Percentiles rank a stretch among this genome's conserved stretches.
Evolutionary conservation across 164 flowering plant genomes (phyloP).

Genomic region (Dillenia suffruticosa): DNA sequence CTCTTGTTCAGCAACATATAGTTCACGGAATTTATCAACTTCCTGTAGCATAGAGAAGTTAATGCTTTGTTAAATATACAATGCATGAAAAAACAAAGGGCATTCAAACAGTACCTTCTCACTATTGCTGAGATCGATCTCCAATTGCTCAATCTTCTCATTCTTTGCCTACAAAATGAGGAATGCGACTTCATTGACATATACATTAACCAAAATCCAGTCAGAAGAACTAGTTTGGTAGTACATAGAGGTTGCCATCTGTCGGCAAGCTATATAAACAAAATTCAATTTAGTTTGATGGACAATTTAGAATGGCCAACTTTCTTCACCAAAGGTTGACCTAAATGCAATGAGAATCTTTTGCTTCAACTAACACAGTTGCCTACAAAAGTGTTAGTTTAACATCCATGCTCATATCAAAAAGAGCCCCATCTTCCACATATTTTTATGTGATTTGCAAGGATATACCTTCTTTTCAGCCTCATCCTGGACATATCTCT

Average conservation of each 20-base stretch:
- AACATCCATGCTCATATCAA: too few species aligned
- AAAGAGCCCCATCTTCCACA: too few species aligned
- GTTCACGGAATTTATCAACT: constrained; percentile 48
- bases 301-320: too few species aligned
- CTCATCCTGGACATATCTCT: constrained; percentile 71
- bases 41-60: constrained; percentile 33
- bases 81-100: not conserved
- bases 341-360: too few species aligned
- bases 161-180: constrained; percentile 47
- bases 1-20: constrained; percentile 64
- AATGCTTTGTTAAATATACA: not conserved
- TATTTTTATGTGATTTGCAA: not conserved
- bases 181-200: not conserved
- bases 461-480: constrained; percentile 69
- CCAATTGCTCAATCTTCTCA: constrained; percentile 72
- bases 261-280: too few species aligned
- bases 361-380: too few species aligned
- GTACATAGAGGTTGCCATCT: too few species aligned
- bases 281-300: too few species aligned
- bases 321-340: too few species aligned
- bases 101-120: constrained; percentile 42
- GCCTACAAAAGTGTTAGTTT: too few species aligned
- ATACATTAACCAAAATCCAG: too few species aligned
- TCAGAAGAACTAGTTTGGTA: too few species aligned
- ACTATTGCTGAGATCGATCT: constrained; percentile 50